Evolutionary conservation across 1,284 basidiomycete species (phyloP).

Genomic region (Moniliella sp.): DNA sequence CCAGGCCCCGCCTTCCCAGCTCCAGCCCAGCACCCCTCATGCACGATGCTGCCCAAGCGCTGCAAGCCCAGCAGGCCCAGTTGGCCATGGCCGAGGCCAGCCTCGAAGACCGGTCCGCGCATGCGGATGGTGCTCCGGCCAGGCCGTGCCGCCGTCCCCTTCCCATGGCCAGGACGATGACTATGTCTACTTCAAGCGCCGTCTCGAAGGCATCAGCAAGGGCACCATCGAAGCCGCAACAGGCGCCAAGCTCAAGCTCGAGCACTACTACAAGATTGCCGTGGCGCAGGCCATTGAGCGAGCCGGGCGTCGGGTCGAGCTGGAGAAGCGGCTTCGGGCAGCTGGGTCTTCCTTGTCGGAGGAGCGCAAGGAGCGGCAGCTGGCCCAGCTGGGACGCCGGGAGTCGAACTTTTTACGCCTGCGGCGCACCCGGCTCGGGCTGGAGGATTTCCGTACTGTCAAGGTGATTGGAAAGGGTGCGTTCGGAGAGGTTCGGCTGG

Average conservation of each 20-base stretch:
- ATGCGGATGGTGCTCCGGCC: slow-evolving; percentile 1
- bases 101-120: neutral
- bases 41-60: slow-evolving; percentile 17
- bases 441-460: slow-evolving; percentile 63
- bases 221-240: slow-evolving; percentile 76
- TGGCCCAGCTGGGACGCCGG: slow-evolving; percentile 67
- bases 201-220: slow-evolving; percentile 59
- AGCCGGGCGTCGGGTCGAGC: slow-evolving; percentile 70
- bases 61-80: slow-evolving; percentile 23
- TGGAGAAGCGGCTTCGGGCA: slow-evolving; percentile 56
- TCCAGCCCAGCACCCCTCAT: slow-evolving; percentile 26
- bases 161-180: slow-evolving; percentile 40
- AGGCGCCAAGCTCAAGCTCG: slow-evolving; percentile 84
- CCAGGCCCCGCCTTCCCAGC: slow-evolving; percentile 18
- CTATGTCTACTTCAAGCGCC: slow-evolving; percentile 88
- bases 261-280: slow-evolving; percentile 88
- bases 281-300: slow-evolving; percentile 75
- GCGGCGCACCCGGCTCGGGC: slow-evolving; percentile 62
- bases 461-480: slow-evolving; percentile 95
- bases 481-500: slow-evolving; percentile 84
- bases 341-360: slow-evolving; percentile 41
- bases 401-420: slow-evolving; percentile 61
- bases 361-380: slow-evolving; percentile 70
- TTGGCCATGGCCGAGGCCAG: no score
- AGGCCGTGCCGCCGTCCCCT: no score